Base-by-base conservation (phyloP, 2,329 filamentous ascomycete genomes). In the Phaeosphaeria sp. region DNA sequence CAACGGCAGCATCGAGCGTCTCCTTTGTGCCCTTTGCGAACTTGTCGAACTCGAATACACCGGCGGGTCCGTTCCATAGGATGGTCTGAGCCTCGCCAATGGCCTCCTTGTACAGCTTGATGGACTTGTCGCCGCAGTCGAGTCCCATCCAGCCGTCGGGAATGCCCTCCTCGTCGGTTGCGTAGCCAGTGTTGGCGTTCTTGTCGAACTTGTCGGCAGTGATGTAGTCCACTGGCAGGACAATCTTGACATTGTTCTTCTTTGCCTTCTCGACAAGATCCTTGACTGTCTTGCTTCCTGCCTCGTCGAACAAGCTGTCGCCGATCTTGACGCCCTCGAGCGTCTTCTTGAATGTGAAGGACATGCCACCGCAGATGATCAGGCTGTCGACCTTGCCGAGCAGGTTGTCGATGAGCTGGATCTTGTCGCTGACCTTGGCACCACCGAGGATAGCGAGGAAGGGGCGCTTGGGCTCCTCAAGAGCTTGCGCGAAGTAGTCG, bases 311-410 rank as follows among this genome's bases (percentile, higher is more conserved):
- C 73, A 99, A 86, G 51, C 84, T 95, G 83, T 89, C 89, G 61
- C 95, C 95, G 68, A 99, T 99, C 80, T 89, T 86, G 74, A 98
- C 89, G 77, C 87, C 85, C 82, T 97, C 87, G 56, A 98, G 87
- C n/a, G 92, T 94, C 88, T 99, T 99, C 87, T 98, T 98, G 88
- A 99, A 99, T 72, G 95, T 99, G 84, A 98, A 99, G 63, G 95
- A 93, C 95, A 99, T 99, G 73, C 88, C 95, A 77, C 95, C 95
- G 79, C 94, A 97, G 82, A 99, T 90, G 81, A 99, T 91, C 67
- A 99, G 87, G 79, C 90, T 95, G 87, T 99, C 87, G 80, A 99
- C 93, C 87, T 99, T 98, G 81, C 93, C 91, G 69, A 99, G 90
- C 67, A 99, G 86, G 86, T 99, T 99, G 84, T 99, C 93, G 77